Percentiles rank a stretch among this genome's conserved stretches.
Conservation (phyloP, 768 basidiomycete species). For the Cystofilobasidium bisporidii region DNA sequence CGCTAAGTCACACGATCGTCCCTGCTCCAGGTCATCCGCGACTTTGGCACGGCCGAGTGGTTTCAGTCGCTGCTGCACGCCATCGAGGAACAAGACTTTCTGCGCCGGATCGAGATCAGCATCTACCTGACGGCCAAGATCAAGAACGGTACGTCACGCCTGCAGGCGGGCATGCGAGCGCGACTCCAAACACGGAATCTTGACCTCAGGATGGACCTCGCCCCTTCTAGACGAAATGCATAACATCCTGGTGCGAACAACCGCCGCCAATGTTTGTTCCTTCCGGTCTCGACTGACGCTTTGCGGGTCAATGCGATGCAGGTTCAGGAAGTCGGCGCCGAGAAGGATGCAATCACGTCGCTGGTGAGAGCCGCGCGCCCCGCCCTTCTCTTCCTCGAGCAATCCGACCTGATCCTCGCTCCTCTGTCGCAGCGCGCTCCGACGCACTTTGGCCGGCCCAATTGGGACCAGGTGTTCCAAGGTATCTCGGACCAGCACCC, state of each 20-base stretch:
- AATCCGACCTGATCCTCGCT: not conserved
- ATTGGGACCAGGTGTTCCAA: conserved; percentile 44
- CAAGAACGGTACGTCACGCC: conserved; percentile 41
- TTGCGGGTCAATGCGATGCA: conserved; percentile 32
- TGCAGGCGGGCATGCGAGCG: conserved; percentile 40
- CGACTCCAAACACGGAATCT: not conserved
- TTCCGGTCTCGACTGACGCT: not conserved
- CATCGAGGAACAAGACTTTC: conserved; percentile 82
- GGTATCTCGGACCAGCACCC: conserved; percentile 73
- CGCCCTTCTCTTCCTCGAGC: not conserved
- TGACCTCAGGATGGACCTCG: too few species aligned
- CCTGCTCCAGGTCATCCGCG: conserved; percentile 54
- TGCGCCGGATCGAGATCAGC: conserved; percentile 82
- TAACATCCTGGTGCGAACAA: conserved; percentile 67
- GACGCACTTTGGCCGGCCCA: conserved; percentile 84
- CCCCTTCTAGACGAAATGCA: conserved; percentile 81
- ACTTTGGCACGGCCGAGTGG: conserved; percentile 53
- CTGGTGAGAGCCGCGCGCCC: conserved; percentile 38
- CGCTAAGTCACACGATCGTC: not conserved
- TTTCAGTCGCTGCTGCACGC: conserved; percentile 89
- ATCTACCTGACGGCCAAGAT: conserved; percentile 77
- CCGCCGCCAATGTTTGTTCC: not conserved
- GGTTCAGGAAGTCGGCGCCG: conserved; percentile 84
- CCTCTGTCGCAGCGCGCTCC: conserved; percentile 52
- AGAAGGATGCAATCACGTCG: conserved; percentile 81